Evolutionary conservation across 2,329 filamentous ascomycete genomes (phyloP).

Genomic region (Setomelanomma holmii): DNA sequence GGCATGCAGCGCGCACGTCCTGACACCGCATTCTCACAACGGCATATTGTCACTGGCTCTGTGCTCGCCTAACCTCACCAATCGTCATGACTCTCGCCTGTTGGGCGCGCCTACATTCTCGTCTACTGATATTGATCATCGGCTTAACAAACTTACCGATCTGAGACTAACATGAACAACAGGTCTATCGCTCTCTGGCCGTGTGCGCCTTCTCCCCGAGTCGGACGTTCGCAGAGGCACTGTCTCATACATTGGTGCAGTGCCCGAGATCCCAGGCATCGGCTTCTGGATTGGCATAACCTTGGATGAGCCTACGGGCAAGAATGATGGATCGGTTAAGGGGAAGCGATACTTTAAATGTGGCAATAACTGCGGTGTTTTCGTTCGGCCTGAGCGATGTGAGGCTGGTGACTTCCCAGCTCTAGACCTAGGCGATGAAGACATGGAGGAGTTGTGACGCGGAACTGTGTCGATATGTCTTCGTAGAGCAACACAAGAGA

Average conservation of each 20-base stretch:
- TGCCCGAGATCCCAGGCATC: constrained; percentile 74
- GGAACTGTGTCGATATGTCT: neutral
- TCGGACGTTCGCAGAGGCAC: constrained; percentile 74
- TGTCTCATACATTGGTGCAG: constrained; percentile 74
- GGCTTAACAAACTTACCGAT: constrained; percentile 9
- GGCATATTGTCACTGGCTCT: constrained; percentile 2
- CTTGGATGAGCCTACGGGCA: constrained; percentile 80
- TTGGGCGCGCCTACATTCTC: neutral
- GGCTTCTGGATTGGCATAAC: constrained; percentile 73
- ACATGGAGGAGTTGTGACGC: constrained; percentile 67
- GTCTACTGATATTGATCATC: constrained; percentile 10
- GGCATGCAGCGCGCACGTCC: constrained; percentile 21
- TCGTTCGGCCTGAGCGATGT: constrained; percentile 78
- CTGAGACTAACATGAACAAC: constrained; percentile 5
- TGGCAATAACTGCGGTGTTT: constrained; percentile 74
- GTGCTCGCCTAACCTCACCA: neutral
- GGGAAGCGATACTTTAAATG: constrained; percentile 75
- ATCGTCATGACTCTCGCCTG: neutral
- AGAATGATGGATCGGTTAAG: constrained; percentile 78
- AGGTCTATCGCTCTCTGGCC: constrained; percentile 38
- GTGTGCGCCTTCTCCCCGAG: constrained; percentile 58
- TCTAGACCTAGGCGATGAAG: constrained; percentile 60
- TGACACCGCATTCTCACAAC: neutral
- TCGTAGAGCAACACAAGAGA: neutral
- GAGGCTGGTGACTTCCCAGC: constrained; percentile 76